Evolutionary conservation across 108 stramenopile genomes (phyloP), one percentile per base, ranked within the genome.

Genomic region (Cyclotella distinguenda): DNA sequence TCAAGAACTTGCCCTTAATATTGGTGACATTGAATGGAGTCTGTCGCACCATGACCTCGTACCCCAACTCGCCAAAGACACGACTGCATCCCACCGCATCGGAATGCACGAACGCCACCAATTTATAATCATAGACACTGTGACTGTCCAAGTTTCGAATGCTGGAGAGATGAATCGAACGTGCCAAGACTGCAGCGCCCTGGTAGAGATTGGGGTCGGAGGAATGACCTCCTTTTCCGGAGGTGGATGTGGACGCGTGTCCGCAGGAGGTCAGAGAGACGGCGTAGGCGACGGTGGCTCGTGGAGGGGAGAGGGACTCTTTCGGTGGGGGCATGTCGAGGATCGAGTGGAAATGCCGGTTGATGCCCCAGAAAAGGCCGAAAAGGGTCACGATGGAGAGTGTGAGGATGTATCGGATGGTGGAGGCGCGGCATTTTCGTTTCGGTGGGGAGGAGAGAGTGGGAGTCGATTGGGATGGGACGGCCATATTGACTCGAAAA

Each of bases 191-290:
- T 10, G 91, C 88, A 4, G 89, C 91, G 27, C 89, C 91, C 58
- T 93, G 85, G 5, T 73, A 66, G 6, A 91, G 61, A 2, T 46
- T 42, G 4, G 85, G 82, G 60, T 84, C 84, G 10, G 70, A 71
- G 1, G 68, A 64, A 22, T 55, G 44, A 50, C 35, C 74, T 27
- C 31, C 70, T 54, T 32, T 43, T 55, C 21, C 26, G 25, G 30
- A 56, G n/a, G 42, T 47, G 57, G 58, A 44, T 9, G 47, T 66
- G 23, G 40, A 21, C 8, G 25, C 59, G 26, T 46, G 44, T 11
- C 86, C 89, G 72, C 91, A 93, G 30, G 84, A 85, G 11, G 91
- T 93, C 15, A 93, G 66, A n/a, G 89, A 87, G 19, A 93, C 80
- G 21, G 87, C 88, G 70, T 82, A 93, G 22, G 85, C 91, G 30